phyloP scores from a whole-genome alignment of 306 rosid species.

The Casuarina cunninghamiana region DNA sequence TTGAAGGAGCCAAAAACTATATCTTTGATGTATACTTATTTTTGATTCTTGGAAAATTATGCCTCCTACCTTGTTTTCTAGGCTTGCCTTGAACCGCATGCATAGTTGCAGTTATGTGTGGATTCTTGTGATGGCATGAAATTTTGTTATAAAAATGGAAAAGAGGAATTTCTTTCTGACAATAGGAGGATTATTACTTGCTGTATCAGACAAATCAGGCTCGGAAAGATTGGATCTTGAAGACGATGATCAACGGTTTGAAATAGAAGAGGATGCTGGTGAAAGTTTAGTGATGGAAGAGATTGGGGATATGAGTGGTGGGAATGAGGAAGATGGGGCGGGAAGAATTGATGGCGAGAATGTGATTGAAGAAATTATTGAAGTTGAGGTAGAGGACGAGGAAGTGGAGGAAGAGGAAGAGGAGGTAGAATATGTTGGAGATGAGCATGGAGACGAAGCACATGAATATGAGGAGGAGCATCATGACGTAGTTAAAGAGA shows the following conservation, averaged over 20 bases:
- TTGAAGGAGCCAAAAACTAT: background rate
- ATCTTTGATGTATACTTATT: background rate
- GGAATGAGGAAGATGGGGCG: conserved; percentile 5
- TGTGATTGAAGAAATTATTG: background rate
- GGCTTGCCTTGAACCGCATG: background rate
- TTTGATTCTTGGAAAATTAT: background rate
- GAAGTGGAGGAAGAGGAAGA: conserved; percentile 1
- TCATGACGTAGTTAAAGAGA: conserved; percentile 11
- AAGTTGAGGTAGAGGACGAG: conserved; percentile 5
- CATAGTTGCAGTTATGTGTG: background rate
- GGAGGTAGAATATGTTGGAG: conserved; percentile 1
- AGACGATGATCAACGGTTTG: background rate
- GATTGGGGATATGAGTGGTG: background rate
- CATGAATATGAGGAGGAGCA: conserved; percentile 7
- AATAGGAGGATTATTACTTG: background rate
- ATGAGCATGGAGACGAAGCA: background rate
- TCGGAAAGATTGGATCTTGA: conserved; percentile 3
- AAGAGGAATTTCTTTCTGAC: background rate
- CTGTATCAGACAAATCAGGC: background rate
- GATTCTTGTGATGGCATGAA: too few species aligned
- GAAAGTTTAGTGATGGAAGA: background rate
- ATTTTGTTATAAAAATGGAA: background rate
- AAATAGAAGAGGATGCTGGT: background rate
- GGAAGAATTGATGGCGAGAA: background rate
- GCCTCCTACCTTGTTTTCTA: background rate